Conservation (phyloP, 2,329 filamentous ascomycete species). For the Acrocalymma vagum region DNA sequence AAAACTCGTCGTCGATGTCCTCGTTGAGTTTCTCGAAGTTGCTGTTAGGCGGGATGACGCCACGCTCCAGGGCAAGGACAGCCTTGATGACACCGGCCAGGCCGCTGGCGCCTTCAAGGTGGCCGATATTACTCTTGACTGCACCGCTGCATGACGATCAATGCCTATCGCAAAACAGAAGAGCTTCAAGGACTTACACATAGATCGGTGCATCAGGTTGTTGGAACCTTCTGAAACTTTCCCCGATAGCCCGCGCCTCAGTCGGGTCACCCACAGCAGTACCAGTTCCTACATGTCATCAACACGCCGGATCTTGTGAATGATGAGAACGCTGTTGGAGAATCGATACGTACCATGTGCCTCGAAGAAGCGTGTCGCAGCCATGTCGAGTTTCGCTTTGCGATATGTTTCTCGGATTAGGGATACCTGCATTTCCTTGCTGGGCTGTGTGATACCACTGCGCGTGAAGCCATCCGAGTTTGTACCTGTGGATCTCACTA, state of each 20-base stretch:
- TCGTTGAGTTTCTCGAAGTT: constrained; percentile 42
- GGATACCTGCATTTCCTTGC: constrained; percentile 54
- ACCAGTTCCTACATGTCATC: constrained; percentile 60
- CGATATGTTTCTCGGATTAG: constrained; percentile 42
- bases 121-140: constrained; percentile 36
- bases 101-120: constrained; percentile 28
- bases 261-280: constrained; percentile 55
- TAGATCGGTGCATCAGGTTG: not conserved
- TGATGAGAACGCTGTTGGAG: not conserved
- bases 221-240: constrained; percentile 10
- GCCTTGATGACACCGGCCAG: constrained; percentile 37
- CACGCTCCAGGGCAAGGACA: constrained; percentile 39
- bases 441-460: constrained; percentile 31
- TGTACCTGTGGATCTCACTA: constrained; percentile 34
- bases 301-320: no score
- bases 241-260: constrained; percentile 24
- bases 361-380: constrained; percentile 32
- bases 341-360: constrained; percentile 20
- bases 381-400: constrained; percentile 42
- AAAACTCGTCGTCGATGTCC: constrained; percentile 13
- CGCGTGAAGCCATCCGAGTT: constrained; percentile 27
- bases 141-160: constrained; percentile 5
- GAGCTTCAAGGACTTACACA: not conserved
- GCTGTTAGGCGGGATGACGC: constrained; percentile 38
- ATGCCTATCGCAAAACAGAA: not conserved